Evolutionary conservation across 768 basidiomycete genomes (phyloP), one percentile per base, ranked within the genome.

Genomic region (Termitomyces sp.): DNA sequence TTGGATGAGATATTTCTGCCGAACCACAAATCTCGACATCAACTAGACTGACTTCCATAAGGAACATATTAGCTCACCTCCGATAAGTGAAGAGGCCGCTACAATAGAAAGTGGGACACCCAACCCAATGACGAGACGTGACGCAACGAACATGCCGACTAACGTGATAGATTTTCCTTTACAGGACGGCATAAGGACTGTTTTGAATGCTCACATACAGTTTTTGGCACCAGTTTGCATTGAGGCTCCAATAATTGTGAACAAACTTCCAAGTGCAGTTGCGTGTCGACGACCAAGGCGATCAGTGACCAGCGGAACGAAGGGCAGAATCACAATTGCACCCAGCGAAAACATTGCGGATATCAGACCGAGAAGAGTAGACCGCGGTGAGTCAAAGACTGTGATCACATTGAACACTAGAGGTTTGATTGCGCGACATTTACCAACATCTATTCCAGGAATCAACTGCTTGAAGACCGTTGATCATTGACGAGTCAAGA

Each of bases 81-180:
- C 82, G 63, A 88, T 81, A 53, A 88, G 75, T 23, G 86, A 82
- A 0, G 87, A 87, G 3, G 87, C 85, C 26, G 82, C 84, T 50
- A 85, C 82, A 62, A 82, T 82, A n/a, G 83, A 82, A 62, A 87
- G 82, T 0, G 82, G 78, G 40, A 85, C 82, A 52, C 85, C 85
- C 51, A 86, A 71, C 16, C 85, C 86, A 38, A 87, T 70, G 30
- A 83, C 73, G 59, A 82, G 77, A 38, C 85, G 80, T 4, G 83
- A 75, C 32, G 78, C 71, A 23, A 85, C 77, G 66, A 87, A 86
- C 81, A 83, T 83, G 0, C 78, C 82, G 58, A 84, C 82, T 84
- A 40, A 44, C 8, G 30, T 44, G 36, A 23, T 7, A 47, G 4
- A 13, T 28, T 26, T 49, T 5, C n/a, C 28, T 38, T 30, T 5